phyloP scores from a whole-genome alignment of 2,329 filamentous ascomycete genomes.

The Calycina herbarum region DNA sequence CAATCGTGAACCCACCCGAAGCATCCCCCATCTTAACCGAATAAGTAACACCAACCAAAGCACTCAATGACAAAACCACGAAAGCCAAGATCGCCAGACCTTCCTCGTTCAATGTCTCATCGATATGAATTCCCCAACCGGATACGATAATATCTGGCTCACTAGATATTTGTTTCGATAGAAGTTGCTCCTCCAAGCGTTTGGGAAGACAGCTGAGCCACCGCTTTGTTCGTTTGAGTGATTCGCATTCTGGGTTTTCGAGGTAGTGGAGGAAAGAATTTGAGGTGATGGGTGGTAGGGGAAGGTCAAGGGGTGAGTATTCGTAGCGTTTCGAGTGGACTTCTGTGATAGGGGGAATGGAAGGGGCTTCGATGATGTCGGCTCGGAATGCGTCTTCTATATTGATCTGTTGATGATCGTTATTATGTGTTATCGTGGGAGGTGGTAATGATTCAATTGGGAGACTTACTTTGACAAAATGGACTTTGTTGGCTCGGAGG shows the following conservation, averaged over 20 bases:
- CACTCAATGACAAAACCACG: not conserved
- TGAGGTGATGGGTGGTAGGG: constrained; percentile 10
- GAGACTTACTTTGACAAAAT: constrained; percentile 10
- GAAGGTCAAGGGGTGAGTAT: constrained; percentile 7
- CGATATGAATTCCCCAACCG: constrained; percentile 7
- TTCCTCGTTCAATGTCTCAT: not conserved
- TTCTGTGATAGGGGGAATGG: constrained; percentile 7
- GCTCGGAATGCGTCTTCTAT: constrained; percentile 6
- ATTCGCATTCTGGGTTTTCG: not conserved
- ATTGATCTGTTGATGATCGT: not conserved
- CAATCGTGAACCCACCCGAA: constrained; percentile 7
- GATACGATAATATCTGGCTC: constrained; percentile 8
- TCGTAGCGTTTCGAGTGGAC: constrained; percentile 8
- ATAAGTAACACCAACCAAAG: not conserved
- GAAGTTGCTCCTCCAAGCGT: constrained; percentile 9
- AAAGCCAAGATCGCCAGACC: not conserved
- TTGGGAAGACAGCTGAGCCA: constrained; percentile 7
- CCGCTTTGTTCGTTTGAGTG: not conserved
- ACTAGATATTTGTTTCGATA: not conserved
- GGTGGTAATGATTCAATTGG: not conserved
- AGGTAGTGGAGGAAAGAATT: constrained; percentile 8
- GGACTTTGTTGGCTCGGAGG: not conserved
- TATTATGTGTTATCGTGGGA: not conserved
- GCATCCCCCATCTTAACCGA: not conserved
- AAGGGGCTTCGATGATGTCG: constrained; percentile 9